Percentiles rank a stretch among this genome's conserved stretches.
These are phyloP conservation scores for Talaromyces adpressus DNA, from an alignment of 495 filamentous ascomycete genomes.

Conservation along the genomic window DNA sequence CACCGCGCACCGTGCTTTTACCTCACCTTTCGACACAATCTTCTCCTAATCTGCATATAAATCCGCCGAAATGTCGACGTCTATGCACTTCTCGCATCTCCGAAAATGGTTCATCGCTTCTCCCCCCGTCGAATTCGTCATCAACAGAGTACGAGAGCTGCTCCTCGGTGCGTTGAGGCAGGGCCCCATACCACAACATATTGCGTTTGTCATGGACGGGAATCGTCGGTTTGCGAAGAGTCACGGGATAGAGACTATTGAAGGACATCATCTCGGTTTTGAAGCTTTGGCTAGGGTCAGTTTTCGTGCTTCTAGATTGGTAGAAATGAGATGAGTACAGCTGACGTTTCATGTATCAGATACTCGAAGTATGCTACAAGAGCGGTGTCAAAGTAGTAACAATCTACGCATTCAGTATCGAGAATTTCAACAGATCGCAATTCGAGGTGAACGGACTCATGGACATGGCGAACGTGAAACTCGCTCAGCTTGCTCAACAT, in stretches of 20 bases:
- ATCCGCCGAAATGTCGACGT: slow-evolving; percentile 30
- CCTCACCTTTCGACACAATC: background rate
- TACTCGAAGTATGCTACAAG: slow-evolving; percentile 97
- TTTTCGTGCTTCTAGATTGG: background rate
- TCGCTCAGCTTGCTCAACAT: slow-evolving; percentile 84
- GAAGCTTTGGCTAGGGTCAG: slow-evolving; percentile 80
- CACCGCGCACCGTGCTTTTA: background rate
- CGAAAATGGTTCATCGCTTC: slow-evolving; percentile 85
- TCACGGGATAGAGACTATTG: slow-evolving; percentile 90
- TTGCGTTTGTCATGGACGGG: slow-evolving; percentile 98
- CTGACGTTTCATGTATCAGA: slow-evolving; percentile 34
- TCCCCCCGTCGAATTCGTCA: slow-evolving; percentile 79
- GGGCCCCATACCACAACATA: slow-evolving; percentile 86
- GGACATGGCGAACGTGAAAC: slow-evolving; percentile 94
- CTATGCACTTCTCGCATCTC: slow-evolving; percentile 63
- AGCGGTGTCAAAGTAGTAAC: slow-evolving; percentile 90
- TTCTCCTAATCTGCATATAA: background rate
- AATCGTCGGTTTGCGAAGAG: slow-evolving; percentile 85
- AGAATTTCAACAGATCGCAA: slow-evolving; percentile 97
- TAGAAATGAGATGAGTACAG: slow-evolving; percentile 5
- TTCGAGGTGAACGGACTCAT: slow-evolving; percentile 96
- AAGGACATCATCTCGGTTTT: slow-evolving; percentile 95
- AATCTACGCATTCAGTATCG: slow-evolving; percentile 96
- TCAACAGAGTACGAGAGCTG: slow-evolving; percentile 64
- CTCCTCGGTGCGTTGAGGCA: slow-evolving; percentile 83